A percentile compares a stretch with the other conserved stretches of the same genome.
These are phyloP conservation scores for Citrus sp. DNA, from an alignment of 345 rosid species.

Conservation along the genomic window DNA sequence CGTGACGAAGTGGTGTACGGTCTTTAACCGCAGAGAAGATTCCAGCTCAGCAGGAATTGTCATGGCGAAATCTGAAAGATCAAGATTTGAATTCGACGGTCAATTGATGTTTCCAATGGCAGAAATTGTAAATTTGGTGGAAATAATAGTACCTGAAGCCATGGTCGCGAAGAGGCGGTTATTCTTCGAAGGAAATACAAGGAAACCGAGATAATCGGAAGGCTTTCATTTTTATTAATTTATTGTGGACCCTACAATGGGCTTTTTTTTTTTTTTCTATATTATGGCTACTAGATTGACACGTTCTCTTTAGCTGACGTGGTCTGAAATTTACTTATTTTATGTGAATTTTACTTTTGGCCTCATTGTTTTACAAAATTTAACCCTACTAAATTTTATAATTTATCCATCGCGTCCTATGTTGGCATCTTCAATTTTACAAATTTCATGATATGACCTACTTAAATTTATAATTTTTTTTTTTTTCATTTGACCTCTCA, in stretches of 20 bases:
- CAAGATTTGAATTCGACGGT: neutral
- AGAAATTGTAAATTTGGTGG: neutral
- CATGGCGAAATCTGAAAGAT: slow-evolving; percentile 41
- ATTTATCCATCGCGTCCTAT: too few species aligned
- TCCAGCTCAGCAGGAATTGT: slow-evolving; percentile 75
- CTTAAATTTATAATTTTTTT: neutral
- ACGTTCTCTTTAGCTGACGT: neutral
- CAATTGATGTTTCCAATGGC: neutral
- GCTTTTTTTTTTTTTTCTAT: too few species aligned
- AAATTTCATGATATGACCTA: too few species aligned
- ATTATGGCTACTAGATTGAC: neutral
- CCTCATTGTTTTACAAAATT: too few species aligned
- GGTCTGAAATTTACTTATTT: neutral
- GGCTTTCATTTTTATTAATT: neutral
- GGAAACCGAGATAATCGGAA: neutral
- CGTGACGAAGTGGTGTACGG: slow-evolving; percentile 59
- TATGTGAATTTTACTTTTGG: too few species aligned
- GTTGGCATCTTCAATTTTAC: too few species aligned
- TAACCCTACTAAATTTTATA: too few species aligned
- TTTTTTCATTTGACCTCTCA: too few species aligned
- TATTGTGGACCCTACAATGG: neutral
- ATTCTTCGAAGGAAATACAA: neutral
- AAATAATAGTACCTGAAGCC: slow-evolving; percentile 10
- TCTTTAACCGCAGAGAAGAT: slow-evolving; percentile 74
- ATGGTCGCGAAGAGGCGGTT: neutral